Evolutionary conservation across 106 monocot species (phyloP), one percentile per base, ranked within the genome.

Genomic region (Apostasia shenzhenica): DNA sequence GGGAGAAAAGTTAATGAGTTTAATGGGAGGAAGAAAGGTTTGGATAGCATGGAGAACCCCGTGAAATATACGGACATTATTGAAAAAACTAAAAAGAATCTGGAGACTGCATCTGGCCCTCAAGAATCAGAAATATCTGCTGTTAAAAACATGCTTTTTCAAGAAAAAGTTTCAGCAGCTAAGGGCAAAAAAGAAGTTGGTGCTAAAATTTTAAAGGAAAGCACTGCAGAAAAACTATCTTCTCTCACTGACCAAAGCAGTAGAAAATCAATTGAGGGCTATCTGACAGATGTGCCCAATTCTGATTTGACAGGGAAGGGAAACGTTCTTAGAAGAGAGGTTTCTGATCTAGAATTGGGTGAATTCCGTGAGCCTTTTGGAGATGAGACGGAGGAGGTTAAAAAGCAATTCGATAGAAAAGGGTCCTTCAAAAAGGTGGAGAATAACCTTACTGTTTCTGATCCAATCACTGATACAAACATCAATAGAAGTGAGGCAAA

Each of bases 321-420:
- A 70, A 41, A 10, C 67, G n/a, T 67, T 14, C 77, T 99, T 40
- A 81, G 67, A 72, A 92, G 97, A 81, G 89, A 89, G 47, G 65
- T 78, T 56, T 99, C 97, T 64, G 97, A 99, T 50, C 70, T 99
- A 66, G 97, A 99, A 74, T 75, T 83, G 48, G 97, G 97, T 66
- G 97, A 99, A 79, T 82, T 99, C 57, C 84, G 92, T 78, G 92
- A 99, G 71, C 77, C 84, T 59, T 37, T 60, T 72, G 51, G 67
- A 8, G 88, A 85, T 11, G 77, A 74, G 39, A 13, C 68, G 10
- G 72, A 58, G 6, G 77, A 64, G 47, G 51, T 48, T 51, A 83
- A 57, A 66, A 78, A 64, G 60, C 74, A 63, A 58, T 74, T 79
- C 75, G 95, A 84, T 42, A 81, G 78, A 74, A 95, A 75, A 58